These are phyloP conservation scores for Tolypocladium tundrense DNA, from an alignment of 2,329 filamentous ascomycete genomes.

Conservation along the genomic window DNA sequence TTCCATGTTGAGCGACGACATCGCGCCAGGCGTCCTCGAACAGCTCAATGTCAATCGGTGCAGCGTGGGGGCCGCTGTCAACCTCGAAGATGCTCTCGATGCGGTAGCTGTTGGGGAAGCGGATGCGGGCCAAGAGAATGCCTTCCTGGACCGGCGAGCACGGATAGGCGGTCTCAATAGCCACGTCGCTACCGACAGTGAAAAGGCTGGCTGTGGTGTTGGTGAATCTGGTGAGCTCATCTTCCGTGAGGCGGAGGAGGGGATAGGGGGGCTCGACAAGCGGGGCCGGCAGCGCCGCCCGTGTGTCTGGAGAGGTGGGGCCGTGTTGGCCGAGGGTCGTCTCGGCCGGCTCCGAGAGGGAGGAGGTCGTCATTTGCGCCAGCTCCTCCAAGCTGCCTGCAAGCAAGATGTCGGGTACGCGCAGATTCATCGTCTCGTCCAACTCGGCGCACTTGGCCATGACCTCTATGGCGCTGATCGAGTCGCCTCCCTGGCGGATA, in stretches of 20 bases:
- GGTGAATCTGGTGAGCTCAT: background rate
- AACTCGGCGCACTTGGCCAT: background rate
- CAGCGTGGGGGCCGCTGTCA: background rate
- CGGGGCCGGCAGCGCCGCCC: too few species aligned
- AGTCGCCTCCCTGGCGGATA: slow-evolving; percentile 27
- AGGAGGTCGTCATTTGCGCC: background rate
- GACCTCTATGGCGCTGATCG: slow-evolving; percentile 31
- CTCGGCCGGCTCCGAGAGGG: background rate
- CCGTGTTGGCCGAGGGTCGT: background rate
- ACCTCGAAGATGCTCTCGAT: slow-evolving; percentile 32
- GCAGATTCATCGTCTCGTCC: background rate
- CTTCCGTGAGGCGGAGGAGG: background rate
- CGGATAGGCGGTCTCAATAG: slow-evolving; percentile 36
- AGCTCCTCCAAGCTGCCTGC: background rate
- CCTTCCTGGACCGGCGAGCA: slow-evolving; percentile 39
- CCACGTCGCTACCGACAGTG: background rate
- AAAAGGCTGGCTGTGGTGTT: background rate
- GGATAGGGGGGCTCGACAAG: background rate
- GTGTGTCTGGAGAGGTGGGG: background rate
- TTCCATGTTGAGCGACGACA: slow-evolving; percentile 6
- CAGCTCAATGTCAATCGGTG: slow-evolving; percentile 12
- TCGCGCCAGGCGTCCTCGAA: slow-evolving; percentile 28
- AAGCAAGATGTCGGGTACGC: background rate
- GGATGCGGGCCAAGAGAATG: slow-evolving; percentile 33
- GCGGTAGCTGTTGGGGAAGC: slow-evolving; percentile 32